Evolutionary conservation across 331 rosid genomes (phyloP), one percentile per base, ranked within the genome.

Genomic region (Acacia pycnantha): DNA sequence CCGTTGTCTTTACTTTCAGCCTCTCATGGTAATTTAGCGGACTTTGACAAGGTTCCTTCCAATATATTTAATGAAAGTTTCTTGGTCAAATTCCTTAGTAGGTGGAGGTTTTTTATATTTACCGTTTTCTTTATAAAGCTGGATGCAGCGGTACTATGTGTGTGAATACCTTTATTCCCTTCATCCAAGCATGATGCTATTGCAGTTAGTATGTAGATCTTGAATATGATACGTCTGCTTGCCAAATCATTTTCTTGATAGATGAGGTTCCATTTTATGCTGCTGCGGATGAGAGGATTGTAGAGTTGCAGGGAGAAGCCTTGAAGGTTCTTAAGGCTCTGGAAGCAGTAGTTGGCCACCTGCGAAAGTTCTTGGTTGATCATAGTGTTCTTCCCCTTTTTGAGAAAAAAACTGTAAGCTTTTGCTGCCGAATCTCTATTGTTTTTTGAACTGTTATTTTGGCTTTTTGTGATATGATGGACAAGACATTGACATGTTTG

Each of bases 231-330:
- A 19, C 37, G 67, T 68, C 24, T 86, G 44, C 80, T 59, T 74
- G 70, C 65, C 84, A 81, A 82, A 47, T 85, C 51, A 68, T 79
- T 16, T 43, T 83, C 84, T 74, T 84, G 74, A 86, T 87, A 93
- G 99, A 93, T 79, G 99, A 93, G 85, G 92, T 87, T 81, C 90
- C 91, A 37, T 77, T 79, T 81, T 92, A 85, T 85, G 93, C 90
- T 77, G 85, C 91, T 41, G 48, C 85, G 72, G 95, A 93, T 44
- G 99, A 96, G 94, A 92, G 97, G 87, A 90, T 93, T 77, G 94
- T 96, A 56, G 99, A 96, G 83, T 67, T 93, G 88, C 99, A 96
- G 84, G 99, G 99, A 83, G 99, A 93, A 83, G 86, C 94, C 82
- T 83, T 87, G 27, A 96, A 92, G 82, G 99, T 92, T 82, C 97